These are phyloP conservation scores for Cytospora schulzeri DNA, from an alignment of 2,329 filamentous ascomycete genomes.

Conservation along the genomic window DNA sequence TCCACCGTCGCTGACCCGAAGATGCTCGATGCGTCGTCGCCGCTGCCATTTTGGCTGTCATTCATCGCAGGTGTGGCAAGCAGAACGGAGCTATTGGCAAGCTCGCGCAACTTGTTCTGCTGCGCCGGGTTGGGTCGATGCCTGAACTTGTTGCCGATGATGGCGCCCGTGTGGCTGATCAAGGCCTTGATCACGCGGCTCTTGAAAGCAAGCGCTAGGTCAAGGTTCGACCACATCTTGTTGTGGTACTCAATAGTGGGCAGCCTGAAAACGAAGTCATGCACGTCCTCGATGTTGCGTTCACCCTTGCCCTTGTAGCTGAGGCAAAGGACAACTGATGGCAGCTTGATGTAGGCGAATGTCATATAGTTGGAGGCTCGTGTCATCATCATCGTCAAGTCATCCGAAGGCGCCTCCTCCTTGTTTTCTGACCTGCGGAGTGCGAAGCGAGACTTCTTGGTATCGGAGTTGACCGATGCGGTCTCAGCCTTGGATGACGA, in stretches of 20 bases:
- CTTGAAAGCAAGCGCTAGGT: constrained; percentile 89
- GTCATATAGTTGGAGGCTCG: constrained; percentile 98
- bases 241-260: constrained; percentile 95
- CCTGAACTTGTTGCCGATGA: constrained; percentile 96
- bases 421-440: constrained; percentile 49
- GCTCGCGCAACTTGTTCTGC: constrained; percentile 76
- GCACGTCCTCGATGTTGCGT: constrained; percentile 93
- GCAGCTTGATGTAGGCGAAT: constrained; percentile 90
- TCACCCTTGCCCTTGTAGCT: constrained; percentile 96
- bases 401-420: constrained; percentile 73
- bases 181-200: constrained; percentile 92
- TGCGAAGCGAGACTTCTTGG: constrained; percentile 57
- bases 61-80: constrained; percentile 47
- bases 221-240: constrained; percentile 98
- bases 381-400: constrained; percentile 94
- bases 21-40: constrained; percentile 59
- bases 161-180: constrained; percentile 92
- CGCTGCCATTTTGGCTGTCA: constrained; percentile 48
- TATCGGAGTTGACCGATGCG: constrained; percentile 41
- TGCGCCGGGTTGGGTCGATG: constrained; percentile 81
- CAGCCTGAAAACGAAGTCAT: constrained; percentile 95
- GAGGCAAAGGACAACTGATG: constrained; percentile 90
- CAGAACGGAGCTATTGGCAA: constrained; percentile 77
- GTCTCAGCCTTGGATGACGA: constrained; percentile 44
- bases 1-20: constrained; percentile 57